These are phyloP conservation scores for Hygrophila difformis DNA, from an alignment of 257 asterid genomes.

Conservation along the genomic window DNA sequence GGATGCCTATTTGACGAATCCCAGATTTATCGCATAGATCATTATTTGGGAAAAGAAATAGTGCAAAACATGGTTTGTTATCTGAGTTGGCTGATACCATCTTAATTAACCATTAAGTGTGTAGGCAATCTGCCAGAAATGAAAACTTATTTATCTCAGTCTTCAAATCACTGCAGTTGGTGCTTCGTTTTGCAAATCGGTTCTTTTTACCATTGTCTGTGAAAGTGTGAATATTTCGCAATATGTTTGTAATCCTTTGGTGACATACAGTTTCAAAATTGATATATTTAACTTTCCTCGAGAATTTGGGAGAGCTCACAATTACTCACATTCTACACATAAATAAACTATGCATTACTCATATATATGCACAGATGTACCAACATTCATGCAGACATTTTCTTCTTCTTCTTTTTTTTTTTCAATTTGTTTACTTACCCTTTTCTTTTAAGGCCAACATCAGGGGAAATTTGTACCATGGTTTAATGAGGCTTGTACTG, in stretches of 20 bases:
- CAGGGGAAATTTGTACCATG: constrained; percentile 55
- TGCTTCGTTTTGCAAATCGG: too few relatives aligned
- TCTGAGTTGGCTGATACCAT: constrained; percentile 16
- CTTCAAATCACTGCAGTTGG: constrained; percentile 71
- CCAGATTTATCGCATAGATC: too few relatives aligned
- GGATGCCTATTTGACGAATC: too few relatives aligned
- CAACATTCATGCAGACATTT: too few relatives aligned
- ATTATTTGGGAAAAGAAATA: constrained; percentile 94
- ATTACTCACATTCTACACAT: too few relatives aligned
- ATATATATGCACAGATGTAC: too few relatives aligned
- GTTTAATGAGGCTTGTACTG: constrained; percentile 69
- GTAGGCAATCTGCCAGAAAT: constrained; percentile 11
- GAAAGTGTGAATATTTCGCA: background rate
- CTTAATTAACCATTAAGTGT: constrained; percentile 4
- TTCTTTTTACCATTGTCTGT: constrained; percentile 17
- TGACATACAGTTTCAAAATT: background rate
- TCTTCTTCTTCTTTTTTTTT: too few relatives aligned
- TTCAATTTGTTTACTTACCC: too few relatives aligned
- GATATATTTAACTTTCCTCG: background rate
- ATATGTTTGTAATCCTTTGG: background rate
- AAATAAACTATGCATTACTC: too few relatives aligned
- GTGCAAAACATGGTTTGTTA: constrained; percentile 90
- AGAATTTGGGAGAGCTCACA: constrained; percentile 6
- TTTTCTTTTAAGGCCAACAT: constrained; percentile 48
- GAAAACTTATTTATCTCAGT: constrained; percentile 13